Evolutionary conservation across 805 yeast genomes (phyloP).

Genomic region (Candida parachauliodes): DNA sequence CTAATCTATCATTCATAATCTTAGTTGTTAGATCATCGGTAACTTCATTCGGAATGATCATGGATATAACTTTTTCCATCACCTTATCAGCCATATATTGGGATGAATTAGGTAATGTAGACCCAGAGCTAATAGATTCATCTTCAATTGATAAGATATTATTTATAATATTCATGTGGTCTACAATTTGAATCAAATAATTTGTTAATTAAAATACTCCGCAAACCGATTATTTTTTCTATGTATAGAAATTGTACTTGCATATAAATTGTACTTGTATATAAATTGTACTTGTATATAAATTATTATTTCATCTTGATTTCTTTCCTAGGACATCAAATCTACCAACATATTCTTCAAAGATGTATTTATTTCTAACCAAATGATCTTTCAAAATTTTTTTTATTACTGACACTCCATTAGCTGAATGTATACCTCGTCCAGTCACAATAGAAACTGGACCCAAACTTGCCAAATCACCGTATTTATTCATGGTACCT

Average conservation of each 20-base stretch:
- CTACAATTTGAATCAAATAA: neutral
- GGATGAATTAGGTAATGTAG: conserved; percentile 3
- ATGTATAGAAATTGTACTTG: neutral
- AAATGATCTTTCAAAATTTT: conserved; percentile 41
- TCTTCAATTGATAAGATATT: conserved; percentile 8
- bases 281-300: neutral
- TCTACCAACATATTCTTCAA: conserved; percentile 39
- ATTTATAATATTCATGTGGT: conserved; percentile 4
- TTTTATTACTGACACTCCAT: conserved; percentile 51
- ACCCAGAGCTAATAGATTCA: conserved; percentile 16
- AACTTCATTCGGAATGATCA: conserved; percentile 62
- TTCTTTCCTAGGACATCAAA: conserved; percentile 18
- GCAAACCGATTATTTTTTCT: too few species aligned
- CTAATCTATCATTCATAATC: conserved; percentile 50
- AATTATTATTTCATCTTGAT: too few species aligned
- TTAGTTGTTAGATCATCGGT: conserved; percentile 42
- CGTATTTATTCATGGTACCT: conserved; percentile 33
- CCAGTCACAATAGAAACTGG: conserved; percentile 58
- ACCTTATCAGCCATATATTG: conserved; percentile 57
- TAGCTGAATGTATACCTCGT: conserved; percentile 63
- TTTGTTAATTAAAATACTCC: neutral
- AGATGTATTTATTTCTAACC: conserved; percentile 33
- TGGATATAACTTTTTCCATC: conserved; percentile 64
- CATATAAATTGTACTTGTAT: neutral
- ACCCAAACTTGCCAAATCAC: conserved; percentile 36